phyloP scores from a whole-genome alignment of 495 filamentous ascomycete species.

The Penicillium canescens region DNA sequence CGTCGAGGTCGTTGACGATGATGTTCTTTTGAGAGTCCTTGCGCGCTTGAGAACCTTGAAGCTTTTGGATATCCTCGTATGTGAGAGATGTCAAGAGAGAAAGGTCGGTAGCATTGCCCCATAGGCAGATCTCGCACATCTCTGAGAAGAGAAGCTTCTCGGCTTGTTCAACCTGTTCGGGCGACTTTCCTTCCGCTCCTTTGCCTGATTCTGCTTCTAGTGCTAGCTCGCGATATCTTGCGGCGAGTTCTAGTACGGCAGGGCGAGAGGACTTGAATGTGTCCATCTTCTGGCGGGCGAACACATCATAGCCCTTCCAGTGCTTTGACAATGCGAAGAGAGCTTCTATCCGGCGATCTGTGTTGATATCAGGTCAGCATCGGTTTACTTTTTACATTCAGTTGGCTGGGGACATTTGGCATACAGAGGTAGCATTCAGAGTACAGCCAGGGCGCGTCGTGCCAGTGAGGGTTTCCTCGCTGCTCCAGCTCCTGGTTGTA shows the following conservation, averaged over 20 bases:
- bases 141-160: conserved; percentile 81
- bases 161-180: conserved; percentile 61
- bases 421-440: conserved; percentile 94
- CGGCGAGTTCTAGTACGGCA: conserved; percentile 86
- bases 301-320: conserved; percentile 94
- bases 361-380: conserved; percentile 17
- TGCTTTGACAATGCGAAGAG: conserved; percentile 74
- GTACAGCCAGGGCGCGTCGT: conserved; percentile 82
- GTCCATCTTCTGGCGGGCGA: conserved; percentile 84
- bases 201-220: conserved; percentile 49
- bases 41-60: conserved; percentile 84
- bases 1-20: conserved; percentile 75
- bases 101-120: conserved; percentile 96
- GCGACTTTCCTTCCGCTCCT: conserved; percentile 29
- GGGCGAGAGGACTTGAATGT: conserved; percentile 92
- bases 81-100: conserved; percentile 86
- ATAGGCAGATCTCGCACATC: conserved; percentile 96
- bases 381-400: not conserved
- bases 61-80: conserved; percentile 94
- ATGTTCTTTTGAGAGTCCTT: conserved; percentile 87
- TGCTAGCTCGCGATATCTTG: conserved; percentile 67
- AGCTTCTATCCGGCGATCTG: conserved; percentile 69
- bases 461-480: conserved; percentile 76
- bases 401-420: conserved; percentile 31
- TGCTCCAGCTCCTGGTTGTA: conserved; percentile 87